phyloP scores from a whole-genome alignment of 768 basidiomycete genomes.

The Cystofilobasidium capitatum region DNA sequence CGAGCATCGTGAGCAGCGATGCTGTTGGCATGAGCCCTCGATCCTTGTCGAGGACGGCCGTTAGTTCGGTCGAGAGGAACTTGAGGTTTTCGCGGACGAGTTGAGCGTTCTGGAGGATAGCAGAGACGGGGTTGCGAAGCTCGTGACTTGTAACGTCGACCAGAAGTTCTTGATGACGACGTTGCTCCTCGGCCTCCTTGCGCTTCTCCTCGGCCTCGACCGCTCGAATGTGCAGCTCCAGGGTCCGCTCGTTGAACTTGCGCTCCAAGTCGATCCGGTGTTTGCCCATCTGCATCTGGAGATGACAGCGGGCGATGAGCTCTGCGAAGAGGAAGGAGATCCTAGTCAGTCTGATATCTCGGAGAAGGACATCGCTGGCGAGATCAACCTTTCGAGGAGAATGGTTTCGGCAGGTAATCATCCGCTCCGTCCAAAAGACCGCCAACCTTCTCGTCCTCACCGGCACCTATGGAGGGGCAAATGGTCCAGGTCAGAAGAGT shows the following conservation, averaged over 20 bases:
- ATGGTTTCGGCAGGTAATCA: slow-evolving; percentile 43
- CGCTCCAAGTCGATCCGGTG: slow-evolving; percentile 27
- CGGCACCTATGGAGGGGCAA: slow-evolving; percentile 34
- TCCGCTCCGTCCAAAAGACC: slow-evolving; percentile 40
- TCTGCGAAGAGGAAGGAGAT: slow-evolving; percentile 42
- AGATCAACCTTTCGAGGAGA: slow-evolving; percentile 39
- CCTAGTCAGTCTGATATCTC: too few species aligned
- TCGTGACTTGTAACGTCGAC: slow-evolving; percentile 39
- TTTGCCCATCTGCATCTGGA: slow-evolving; percentile 43
- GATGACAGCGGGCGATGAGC: slow-evolving; percentile 41
- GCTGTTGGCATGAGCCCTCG: slow-evolving; percentile 24
- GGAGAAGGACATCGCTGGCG: not conserved
- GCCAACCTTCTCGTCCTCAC: slow-evolving; percentile 40
- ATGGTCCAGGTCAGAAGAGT: not conserved
- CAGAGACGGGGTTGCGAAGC: slow-evolving; percentile 34
- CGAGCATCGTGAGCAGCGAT: slow-evolving; percentile 28
- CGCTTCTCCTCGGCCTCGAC: slow-evolving; percentile 35
- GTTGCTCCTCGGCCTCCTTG: slow-evolving; percentile 32
- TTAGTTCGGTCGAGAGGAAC: not conserved
- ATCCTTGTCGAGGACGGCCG: not conserved
- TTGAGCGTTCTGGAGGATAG: slow-evolving; percentile 31
- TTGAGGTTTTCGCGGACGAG: slow-evolving; percentile 15
- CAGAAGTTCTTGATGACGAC: slow-evolving; percentile 41
- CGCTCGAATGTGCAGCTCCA: slow-evolving; percentile 29
- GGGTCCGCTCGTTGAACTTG: slow-evolving; percentile 14